phyloP scores from a whole-genome alignment of 2,329 filamentous ascomycete genomes.

The Aspergillus quadricinctus region DNA sequence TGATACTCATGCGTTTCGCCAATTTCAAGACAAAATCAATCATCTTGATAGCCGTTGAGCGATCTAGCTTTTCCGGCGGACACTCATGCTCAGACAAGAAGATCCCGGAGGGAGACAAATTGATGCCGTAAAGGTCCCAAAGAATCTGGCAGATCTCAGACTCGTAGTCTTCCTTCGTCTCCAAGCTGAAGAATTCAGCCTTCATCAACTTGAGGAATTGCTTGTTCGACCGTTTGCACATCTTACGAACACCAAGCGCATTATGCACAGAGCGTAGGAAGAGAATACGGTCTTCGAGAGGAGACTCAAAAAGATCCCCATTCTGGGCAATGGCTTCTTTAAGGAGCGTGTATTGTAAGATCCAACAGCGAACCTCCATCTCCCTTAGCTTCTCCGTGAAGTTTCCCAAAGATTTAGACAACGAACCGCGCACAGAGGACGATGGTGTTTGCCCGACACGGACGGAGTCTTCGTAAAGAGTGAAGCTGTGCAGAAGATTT shows the following conservation, averaged over 20 bases:
- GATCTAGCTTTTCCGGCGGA: constrained; percentile 70
- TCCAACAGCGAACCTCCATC: constrained; percentile 84
- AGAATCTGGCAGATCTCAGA: constrained; percentile 81
- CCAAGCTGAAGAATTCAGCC: constrained; percentile 72
- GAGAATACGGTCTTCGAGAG: constrained; percentile 70
- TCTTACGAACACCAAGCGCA: constrained; percentile 75
- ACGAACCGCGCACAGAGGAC: constrained; percentile 52
- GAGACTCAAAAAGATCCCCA: constrained; percentile 57
- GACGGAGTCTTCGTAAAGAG: constrained; percentile 81
- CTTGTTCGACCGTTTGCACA: constrained; percentile 80
- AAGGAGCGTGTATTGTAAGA: constrained; percentile 75
- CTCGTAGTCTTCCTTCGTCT: constrained; percentile 75
- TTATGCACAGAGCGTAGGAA: constrained; percentile 79
- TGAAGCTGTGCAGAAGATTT: constrained; percentile 71
- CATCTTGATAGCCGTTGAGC: constrained; percentile 71
- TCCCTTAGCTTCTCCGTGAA: constrained; percentile 72
- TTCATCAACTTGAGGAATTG: constrained; percentile 87
- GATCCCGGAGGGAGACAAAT: constrained; percentile 65
- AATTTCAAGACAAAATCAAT: constrained; percentile 80
- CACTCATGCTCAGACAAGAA: constrained; percentile 74
- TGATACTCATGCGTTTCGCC: constrained; percentile 78
- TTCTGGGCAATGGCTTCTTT: constrained; percentile 70
- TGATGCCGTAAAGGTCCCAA: constrained; percentile 77
- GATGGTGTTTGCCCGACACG: constrained; percentile 67
- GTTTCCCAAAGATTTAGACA: constrained; percentile 38